These are phyloP conservation scores for Dothideomycetes sp. DNA, from an alignment of 2,329 filamentous ascomycete species.

Conservation along the genomic window DNA sequence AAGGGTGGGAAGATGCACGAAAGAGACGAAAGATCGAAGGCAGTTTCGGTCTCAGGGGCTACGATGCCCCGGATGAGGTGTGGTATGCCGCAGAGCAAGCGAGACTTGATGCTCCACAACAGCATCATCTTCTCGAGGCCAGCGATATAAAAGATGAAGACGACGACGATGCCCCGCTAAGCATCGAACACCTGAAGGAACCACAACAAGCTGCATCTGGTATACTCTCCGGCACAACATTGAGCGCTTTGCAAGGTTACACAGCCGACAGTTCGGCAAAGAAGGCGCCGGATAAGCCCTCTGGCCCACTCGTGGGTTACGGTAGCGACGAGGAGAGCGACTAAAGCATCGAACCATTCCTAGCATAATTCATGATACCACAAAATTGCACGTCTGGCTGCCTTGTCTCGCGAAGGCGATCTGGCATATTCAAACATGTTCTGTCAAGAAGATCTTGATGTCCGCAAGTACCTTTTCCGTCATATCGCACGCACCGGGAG, in stretches of 20 bases:
- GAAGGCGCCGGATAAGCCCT: slow-evolving; percentile 39
- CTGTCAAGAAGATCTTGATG: slow-evolving; percentile 27
- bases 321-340: slow-evolving; percentile 79
- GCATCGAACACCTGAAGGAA: slow-evolving; percentile 35
- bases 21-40: slow-evolving; percentile 87
- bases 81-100: slow-evolving; percentile 76
- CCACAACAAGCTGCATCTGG: slow-evolving; percentile 39
- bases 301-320: slow-evolving; percentile 75
- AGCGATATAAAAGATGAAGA: slow-evolving; percentile 39
- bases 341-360: slow-evolving; percentile 11
- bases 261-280: slow-evolving; percentile 36
- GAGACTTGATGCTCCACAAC: slow-evolving; percentile 53
- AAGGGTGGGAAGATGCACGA: slow-evolving; percentile 48
- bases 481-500: slow-evolving; percentile 22
- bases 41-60: slow-evolving; percentile 77
- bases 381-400: neutral
- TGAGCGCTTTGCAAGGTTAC: slow-evolving; percentile 62
- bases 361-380: neutral
- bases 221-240: slow-evolving; percentile 72
- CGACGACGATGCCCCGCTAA: slow-evolving; percentile 18
- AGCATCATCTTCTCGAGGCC: slow-evolving; percentile 49
- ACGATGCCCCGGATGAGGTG: slow-evolving; percentile 87
- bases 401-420: too few species aligned
- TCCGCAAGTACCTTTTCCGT: slow-evolving; percentile 28
- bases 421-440: neutral